Conservation (phyloP, 495 filamentous ascomycete genomes). For the Trichoderma erinaceum region DNA sequence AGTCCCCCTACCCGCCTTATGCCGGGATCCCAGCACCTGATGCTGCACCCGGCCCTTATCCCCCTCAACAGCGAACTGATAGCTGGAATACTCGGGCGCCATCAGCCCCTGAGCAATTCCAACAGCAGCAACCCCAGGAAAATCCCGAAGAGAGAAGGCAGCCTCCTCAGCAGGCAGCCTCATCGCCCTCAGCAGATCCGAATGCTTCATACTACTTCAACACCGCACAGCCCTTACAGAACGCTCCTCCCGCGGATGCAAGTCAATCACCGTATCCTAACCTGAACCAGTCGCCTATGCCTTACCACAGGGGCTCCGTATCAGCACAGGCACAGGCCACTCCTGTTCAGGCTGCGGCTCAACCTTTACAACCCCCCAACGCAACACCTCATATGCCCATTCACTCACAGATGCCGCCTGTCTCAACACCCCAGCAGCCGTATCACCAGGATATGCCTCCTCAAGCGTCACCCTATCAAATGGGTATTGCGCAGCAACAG, state of each 20-base stretch:
- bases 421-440: conserved; percentile 16
- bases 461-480: conserved; percentile 21
- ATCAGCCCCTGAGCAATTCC: conserved; percentile 26
- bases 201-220: conserved; percentile 47
- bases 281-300: conserved; percentile 33
- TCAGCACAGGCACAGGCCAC: conserved; percentile 23
- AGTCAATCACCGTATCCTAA: conserved; percentile 40
- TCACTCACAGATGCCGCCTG: conserved; percentile 17
- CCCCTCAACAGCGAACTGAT: conserved; percentile 38
- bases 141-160: conserved; percentile 23
- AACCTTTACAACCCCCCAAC: conserved; percentile 30
- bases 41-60: conserved; percentile 36
- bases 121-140: conserved; percentile 33
- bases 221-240: conserved; percentile 27
- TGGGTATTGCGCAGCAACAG: conserved; percentile 25
- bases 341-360: conserved; percentile 38
- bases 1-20: conserved; percentile 7
- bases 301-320: conserved; percentile 36
- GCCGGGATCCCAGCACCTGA: neutral
- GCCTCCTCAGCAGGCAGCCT: conserved; percentile 23
- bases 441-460: conserved; percentile 24
- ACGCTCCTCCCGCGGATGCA: conserved; percentile 32
- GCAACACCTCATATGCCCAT: conserved; percentile 23
- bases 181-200: conserved; percentile 37
- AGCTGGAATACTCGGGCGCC: conserved; percentile 37